Evolutionary conservation across 2,329 filamentous ascomycete genomes (phyloP), one percentile per base, ranked within the genome.

Genomic region (Colletotrichum tabaci): DNA sequence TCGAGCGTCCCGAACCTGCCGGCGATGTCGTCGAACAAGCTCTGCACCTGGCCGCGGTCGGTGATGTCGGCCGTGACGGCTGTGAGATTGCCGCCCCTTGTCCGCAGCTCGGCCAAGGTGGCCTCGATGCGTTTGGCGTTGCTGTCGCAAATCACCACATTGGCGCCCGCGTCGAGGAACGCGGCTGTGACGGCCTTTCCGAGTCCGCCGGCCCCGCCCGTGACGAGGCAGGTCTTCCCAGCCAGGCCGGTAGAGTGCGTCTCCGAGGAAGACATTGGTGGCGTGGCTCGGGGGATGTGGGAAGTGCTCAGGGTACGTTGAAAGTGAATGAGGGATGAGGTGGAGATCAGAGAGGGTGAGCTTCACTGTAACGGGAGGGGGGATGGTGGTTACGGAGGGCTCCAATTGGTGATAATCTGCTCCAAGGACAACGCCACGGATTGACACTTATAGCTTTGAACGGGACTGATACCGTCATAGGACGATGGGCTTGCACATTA

Each of bases 61-160:
- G 63, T 52, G 12, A 57, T 55, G 46, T 66, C 53, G 46, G 21
- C 21, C 15, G 30, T 58, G 44, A 47, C 35, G 4, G 44, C 18
- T 1, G 46, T 53, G 42, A 66, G 21, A 10, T 52, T 44, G 6
- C 46, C 30, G 10, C 3, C 16, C 15, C 30, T 13, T n/a, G 30
- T 30, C 30, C 50, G 44, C 4, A 66, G 13, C 18, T 47, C 40
- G 26, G 42, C 63, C 8, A 42, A 30, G 16, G 55, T 21, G 4
- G 3, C 16, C n/a, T 60, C 18, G 44, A 66, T 18, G 44, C 55
- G 63, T 9, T 73, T 67, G 7, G 66, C 49, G 30, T 74, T 71
- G 66, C 79, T 67, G 72, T 81, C 79, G 74, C 79, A 79, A 55
- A 81, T 71, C 53, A 76, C 75, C 21, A 81, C 77, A 67, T 77